Base-by-base conservation (phyloP, 305 asterid genomes). In the Caryopteris hybrid region DNA sequence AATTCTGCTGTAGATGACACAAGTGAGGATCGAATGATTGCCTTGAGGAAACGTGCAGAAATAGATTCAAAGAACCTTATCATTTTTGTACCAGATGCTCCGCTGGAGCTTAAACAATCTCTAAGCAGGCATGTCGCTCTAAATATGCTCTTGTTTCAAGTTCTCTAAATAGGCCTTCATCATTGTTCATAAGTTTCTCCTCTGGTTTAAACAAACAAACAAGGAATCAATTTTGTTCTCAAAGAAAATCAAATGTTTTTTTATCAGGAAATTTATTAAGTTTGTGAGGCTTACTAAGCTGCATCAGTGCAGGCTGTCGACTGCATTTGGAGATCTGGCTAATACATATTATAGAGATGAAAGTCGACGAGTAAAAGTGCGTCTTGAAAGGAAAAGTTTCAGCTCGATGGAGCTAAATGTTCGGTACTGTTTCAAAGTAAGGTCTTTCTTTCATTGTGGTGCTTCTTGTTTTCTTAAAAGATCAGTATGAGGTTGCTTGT, bases 11-110 rank as follows among this genome's bases (percentile, higher is more conserved):
- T 94, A 94, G 99, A 89, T 80, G 88, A 86, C 65, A 79, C 85
- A 18, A 85, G 79, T 78, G 99, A 94, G 78, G 99, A 91, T 64
- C 99, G 97, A 62, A 85, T 89, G 88, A 75, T 72, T 77, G 89
- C 96, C 76, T 78, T 91, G 82, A 78, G 93, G 76, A 94, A 94
- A 82, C 96, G 95, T 56, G 95, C 99, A 33, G 99, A 91, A 81
- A 77, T 91, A 27, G 99, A 91, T 74, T 65, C 90, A 0, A 94
- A 94, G 82, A 72, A 89, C 72, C 78, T 89, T 43, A 82, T 87
- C 63, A 53, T 80, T 46, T 87, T 91, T 80, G 78, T 81, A 62
- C 75, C 85, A 36, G 85, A 85, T 68, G 92, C 87, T 31, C 73
- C 79, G 14, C 46, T 68, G 61, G 96, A 87, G 82, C 88, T 89